phyloP scores from a whole-genome alignment of 179 eudicot genomes.

The Silene noctiflora region DNA sequence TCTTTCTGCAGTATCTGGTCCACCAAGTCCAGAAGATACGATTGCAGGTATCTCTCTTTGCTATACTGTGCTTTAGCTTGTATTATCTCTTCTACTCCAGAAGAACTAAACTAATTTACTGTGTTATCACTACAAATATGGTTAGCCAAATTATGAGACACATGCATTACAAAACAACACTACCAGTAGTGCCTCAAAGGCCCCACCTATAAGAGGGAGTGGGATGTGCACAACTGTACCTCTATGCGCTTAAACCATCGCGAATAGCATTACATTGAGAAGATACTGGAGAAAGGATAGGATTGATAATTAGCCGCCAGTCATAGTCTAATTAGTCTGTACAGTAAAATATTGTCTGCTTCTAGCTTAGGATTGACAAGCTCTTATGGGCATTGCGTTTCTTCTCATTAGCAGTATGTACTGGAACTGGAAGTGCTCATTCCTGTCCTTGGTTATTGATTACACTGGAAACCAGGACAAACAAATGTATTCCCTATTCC shows the following conservation, averaged over 20 bases:
- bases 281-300: neutral
- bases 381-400: neutral
- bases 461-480: neutral
- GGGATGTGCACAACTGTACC: no score
- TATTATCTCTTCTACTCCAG: neutral
- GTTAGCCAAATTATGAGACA: no score
- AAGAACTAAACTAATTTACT: neutral
- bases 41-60: conserved; percentile 56
- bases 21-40: conserved; percentile 94
- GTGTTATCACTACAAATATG: neutral
- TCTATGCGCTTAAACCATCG: no score
- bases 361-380: neutral
- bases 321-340: neutral
- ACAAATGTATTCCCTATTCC: no score
- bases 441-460: neutral
- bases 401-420: neutral
- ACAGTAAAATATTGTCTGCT: neutral
- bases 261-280: neutral
- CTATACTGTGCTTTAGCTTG: neutral
- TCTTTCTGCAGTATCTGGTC: conserved; percentile 89
- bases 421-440: no score
- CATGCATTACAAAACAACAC: no score
- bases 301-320: neutral
- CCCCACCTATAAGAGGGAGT: no score
- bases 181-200: no score